Evolutionary conservation across 2,329 filamentous ascomycete species (phyloP).

Genomic region (Colletotrichum cereale): DNA sequence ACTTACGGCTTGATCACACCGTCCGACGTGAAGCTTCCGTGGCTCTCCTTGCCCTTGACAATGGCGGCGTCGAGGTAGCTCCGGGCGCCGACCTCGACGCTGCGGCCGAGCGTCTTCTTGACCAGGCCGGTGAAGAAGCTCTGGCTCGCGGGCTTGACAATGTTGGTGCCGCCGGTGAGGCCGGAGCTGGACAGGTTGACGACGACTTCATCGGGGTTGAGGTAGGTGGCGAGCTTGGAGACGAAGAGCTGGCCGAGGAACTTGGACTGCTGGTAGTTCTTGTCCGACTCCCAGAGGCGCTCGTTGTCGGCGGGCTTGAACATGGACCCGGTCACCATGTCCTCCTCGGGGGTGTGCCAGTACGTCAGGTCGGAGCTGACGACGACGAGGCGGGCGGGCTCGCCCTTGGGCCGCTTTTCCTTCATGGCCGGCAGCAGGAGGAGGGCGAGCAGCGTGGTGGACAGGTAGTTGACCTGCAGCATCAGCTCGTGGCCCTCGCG

Average conservation of each 20-base stretch:
- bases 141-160: slow-evolving; percentile 48
- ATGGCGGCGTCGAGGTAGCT: slow-evolving; percentile 60
- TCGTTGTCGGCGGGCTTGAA: slow-evolving; percentile 49
- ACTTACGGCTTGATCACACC: slow-evolving; percentile 61
- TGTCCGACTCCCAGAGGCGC: slow-evolving; percentile 41
- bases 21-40: slow-evolving; percentile 61
- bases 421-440: slow-evolving; percentile 43
- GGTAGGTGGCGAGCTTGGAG: slow-evolving; percentile 51
- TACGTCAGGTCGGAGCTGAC: slow-evolving; percentile 48
- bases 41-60: slow-evolving; percentile 60
- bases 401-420: slow-evolving; percentile 33
- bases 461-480: slow-evolving; percentile 47
- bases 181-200: slow-evolving; percentile 63
- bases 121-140: slow-evolving; percentile 39
- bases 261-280: slow-evolving; percentile 48
- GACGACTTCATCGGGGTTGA: slow-evolving; percentile 55
- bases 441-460: slow-evolving; percentile 44
- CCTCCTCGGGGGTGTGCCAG: slow-evolving; percentile 42
- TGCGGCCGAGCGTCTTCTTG: slow-evolving; percentile 47
- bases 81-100: slow-evolving; percentile 54
- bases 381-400: slow-evolving; percentile 47
- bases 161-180: slow-evolving; percentile 55
- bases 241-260: slow-evolving; percentile 52
- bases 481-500: slow-evolving; percentile 44
- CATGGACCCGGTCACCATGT: slow-evolving; percentile 42